Evolutionary conservation across 1,284 basidiomycete species (phyloP), one percentile per base, ranked within the genome.

Genomic region (Paramarasmius palmivorus): DNA sequence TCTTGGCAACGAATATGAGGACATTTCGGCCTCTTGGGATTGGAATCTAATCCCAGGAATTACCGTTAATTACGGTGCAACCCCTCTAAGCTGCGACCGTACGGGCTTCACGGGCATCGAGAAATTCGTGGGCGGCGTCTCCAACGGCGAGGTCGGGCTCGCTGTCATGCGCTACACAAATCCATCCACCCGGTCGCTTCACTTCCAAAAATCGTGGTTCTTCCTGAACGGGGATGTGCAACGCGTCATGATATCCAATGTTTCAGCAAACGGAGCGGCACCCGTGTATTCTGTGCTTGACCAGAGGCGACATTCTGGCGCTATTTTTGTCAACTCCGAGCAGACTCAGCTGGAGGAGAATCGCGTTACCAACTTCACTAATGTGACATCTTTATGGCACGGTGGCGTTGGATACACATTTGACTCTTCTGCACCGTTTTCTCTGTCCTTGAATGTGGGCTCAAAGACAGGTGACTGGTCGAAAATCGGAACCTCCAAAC

Each of bases 41-140:
- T 90, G 86, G 86, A 80, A 86, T 60, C 69, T 87, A 14, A 81
- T 89, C 40, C 86, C 87, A 3, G 86, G 87, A 1, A 88, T 72
- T 17, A 89, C 86, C 0, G 75, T 78, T 22, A 82, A 83, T 64
- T 88, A 83, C 61, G 74, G 66, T 12, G 77, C 71, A 4, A 83
- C 79, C 6, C 71, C 72, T 3, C 72, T 88, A 4, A 63, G 61
- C 36, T 84, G 83, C 58, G 62, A 50, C 8, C 64, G 67, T 8
- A 73, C 76, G 2, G 57, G 62, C 12, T 67, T 71, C 52, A 69
- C 63, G 0, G 86, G 85, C 0, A 64, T 74, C 6, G 74, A 83
- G 52, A 57, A 67, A 5, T 87, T 85, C 62, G 86, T 88, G 12
- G 87, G 86, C 2, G 86, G 84, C 1, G 82, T 74, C 2, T 83